Evolutionary conservation across 2,329 filamentous ascomycete genomes (phyloP), one percentile per base, ranked within the genome.

Genomic region (Colletotrichum sp.): DNA sequence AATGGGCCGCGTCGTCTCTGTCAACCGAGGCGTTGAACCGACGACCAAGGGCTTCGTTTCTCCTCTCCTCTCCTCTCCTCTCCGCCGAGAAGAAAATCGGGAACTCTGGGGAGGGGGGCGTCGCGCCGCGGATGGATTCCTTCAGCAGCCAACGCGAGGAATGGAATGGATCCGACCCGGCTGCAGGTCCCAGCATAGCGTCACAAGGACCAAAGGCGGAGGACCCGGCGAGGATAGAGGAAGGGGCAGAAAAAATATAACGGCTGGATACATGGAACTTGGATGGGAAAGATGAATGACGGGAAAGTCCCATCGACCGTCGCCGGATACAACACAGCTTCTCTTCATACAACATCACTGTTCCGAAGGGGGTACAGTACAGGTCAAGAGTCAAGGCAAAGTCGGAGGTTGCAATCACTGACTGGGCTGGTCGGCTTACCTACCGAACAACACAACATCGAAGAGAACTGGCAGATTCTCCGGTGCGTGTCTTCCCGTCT

Each of bases 181-280:
- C 74, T 76, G 70, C 74, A 76, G 74, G 74, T 76, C 74, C 74
- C 70, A 65, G 70, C 58, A 74, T 73, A 74, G 74, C 58, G 74
- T 76, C 74, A 69, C 65, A 64, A 58, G 66, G 57, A n/a, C 63
- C 21, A 73, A 72, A 28, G 69, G 64, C 63, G 69, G 64, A 75
- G 57, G 73, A 63, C 63, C 63, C 61, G 63, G 72, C 72, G 61
- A 75, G 21, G 55, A 30, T 58, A 60, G 13, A 36, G 24, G 52
- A 38, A 24, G 34, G 30, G 26, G 48, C 24, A 64, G 24, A 63
- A 63, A 61, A 38, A 34, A 63, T 8, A 15, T n/a, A 63, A 15
- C 30, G 32, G n/a, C 16, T 28, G 57, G 21, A 32, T 21, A 30
- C 34, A 43, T 21, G 18, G 16, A 24, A 15, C 24, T 34, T 24